Percentiles rank a stretch among this genome's conserved stretches.
phyloP scores from a whole-genome alignment of 805 yeast genomes.

The Wilhelminamyces savonicus region DNA sequence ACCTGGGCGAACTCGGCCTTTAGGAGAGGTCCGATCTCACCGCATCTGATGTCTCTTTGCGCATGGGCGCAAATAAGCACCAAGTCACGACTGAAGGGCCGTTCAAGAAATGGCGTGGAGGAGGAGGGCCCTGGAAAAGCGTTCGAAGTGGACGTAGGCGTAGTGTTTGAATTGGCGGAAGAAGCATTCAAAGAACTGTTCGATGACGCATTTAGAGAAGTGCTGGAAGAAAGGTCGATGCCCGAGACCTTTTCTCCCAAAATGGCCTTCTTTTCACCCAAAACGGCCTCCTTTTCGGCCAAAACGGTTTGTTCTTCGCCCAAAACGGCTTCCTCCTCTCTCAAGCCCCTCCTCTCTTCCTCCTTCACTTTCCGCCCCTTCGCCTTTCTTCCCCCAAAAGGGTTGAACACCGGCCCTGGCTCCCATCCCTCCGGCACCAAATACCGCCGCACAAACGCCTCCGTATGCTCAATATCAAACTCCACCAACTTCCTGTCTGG shows the following conservation, averaged over 20 bases:
- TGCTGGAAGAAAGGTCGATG: too few species aligned
- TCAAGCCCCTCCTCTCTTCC: conserved; percentile 3
- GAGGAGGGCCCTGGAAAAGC: too few species aligned
- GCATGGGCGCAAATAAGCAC: conserved; percentile 64
- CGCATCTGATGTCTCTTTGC: conserved; percentile 61
- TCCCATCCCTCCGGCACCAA: conserved; percentile 35
- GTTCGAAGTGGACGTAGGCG: too few species aligned
- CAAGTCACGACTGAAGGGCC: conserved; percentile 14
- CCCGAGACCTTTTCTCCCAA: too few species aligned
- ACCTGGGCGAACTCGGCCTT: conserved; percentile 43
- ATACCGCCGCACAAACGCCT: conserved; percentile 35
- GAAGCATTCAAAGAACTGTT: too few species aligned
- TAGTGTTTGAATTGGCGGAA: too few species aligned
- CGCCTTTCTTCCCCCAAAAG: conserved; percentile 8
- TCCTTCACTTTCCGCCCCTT: not conserved
- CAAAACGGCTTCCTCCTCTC: conserved; percentile 6
- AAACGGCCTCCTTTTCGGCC: too few species aligned
- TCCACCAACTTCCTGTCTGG: conserved; percentile 48
- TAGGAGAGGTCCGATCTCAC: conserved; percentile 55
- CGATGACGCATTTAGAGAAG: too few species aligned
- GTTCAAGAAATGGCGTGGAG: conserved; percentile 3
- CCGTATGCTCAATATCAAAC: conserved; percentile 22
- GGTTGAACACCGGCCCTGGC: conserved; percentile 25
- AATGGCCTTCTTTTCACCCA: too few species aligned
- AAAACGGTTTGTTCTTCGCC: too few species aligned